Evolutionary conservation across 202 grass and related monocot genomes (phyloP).

Genomic region (Schoenoplectus tabernaemontani): DNA sequence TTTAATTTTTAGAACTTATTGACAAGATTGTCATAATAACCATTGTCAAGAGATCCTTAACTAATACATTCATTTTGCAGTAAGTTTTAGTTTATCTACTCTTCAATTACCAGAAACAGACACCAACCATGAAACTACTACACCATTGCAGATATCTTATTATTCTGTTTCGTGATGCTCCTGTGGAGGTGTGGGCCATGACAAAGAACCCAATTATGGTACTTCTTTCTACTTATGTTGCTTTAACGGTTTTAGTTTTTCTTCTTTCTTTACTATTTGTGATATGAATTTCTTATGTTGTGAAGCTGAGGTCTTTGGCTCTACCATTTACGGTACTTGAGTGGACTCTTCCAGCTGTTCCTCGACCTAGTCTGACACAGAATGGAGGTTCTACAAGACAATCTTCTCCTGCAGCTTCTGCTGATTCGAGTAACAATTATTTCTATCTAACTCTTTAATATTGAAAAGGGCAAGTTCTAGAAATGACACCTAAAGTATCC

Average conservation of each 20-base stretch:
- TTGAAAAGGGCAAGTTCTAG: not conserved
- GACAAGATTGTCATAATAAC: not conserved
- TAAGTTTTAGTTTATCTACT: not conserved
- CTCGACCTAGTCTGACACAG: constrained; percentile 47
- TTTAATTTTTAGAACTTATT: not conserved
- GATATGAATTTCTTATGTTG: constrained; percentile 15
- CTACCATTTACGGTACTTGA: constrained; percentile 99
- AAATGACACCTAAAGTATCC: not conserved
- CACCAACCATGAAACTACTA: not conserved
- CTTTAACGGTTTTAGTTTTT: constrained; percentile 17
- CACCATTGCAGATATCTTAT: constrained; percentile 70
- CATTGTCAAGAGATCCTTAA: not conserved
- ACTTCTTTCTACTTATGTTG: constrained; percentile 23
- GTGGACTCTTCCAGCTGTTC: constrained; percentile 83
- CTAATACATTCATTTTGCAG: not conserved
- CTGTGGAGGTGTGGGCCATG: constrained; percentile 99
- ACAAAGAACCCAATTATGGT: constrained; percentile 99
- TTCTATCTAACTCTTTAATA: not conserved
- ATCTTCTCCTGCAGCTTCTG: constrained; percentile 43
- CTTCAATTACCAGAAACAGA: not conserved
- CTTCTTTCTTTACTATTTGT: constrained; percentile 6
- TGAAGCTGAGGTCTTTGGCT: constrained; percentile 99
- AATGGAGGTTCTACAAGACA: constrained; percentile 41
- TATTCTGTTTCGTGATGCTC: constrained; percentile 96
- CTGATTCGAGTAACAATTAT: constrained; percentile 40